phyloP scores from a whole-genome alignment of 2,329 filamentous ascomycete genomes.

The Aureobasidium namibiae region DNA sequence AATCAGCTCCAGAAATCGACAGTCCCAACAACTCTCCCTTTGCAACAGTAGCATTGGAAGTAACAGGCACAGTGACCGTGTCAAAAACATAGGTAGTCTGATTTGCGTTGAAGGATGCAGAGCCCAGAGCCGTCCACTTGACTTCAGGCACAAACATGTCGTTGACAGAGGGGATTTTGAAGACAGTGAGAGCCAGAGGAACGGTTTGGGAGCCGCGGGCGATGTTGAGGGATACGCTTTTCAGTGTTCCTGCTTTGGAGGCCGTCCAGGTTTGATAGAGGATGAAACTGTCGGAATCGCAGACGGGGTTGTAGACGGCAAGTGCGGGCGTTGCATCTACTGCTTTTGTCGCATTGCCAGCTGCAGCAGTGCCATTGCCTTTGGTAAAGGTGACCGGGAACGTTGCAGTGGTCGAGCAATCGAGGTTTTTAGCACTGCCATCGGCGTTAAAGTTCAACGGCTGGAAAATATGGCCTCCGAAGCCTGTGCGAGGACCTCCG shows the following conservation, averaged over 20 bases:
- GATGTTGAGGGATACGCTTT: slow-evolving; percentile 18
- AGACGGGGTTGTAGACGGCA: slow-evolving; percentile 19
- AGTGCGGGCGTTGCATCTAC: slow-evolving; percentile 15
- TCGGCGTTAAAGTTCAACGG: slow-evolving; percentile 17
- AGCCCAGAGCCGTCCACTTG: slow-evolving; percentile 18
- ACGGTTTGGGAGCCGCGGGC: slow-evolving; percentile 15
- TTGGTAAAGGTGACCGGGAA: slow-evolving; percentile 16
- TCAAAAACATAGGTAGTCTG: slow-evolving; percentile 18
- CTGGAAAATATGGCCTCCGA: slow-evolving; percentile 20
- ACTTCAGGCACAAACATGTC: slow-evolving; percentile 18
- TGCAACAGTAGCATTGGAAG: slow-evolving; percentile 18
- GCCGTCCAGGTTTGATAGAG: slow-evolving; percentile 21
- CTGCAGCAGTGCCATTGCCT: slow-evolving; percentile 12
- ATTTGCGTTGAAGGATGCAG: slow-evolving; percentile 15
- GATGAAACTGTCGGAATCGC: slow-evolving; percentile 19
- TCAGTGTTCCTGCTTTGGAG: slow-evolving; percentile 16
- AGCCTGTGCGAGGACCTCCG: slow-evolving; percentile 18
- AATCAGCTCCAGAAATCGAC: slow-evolving; percentile 17
- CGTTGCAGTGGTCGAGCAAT: slow-evolving; percentile 16
- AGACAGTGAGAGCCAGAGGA: slow-evolving; percentile 18
- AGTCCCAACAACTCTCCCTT: slow-evolving; percentile 18
- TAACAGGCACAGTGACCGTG: slow-evolving; percentile 15
- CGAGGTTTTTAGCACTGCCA: slow-evolving; percentile 17
- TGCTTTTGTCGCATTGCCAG: slow-evolving; percentile 14
- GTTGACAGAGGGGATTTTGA: slow-evolving; percentile 18